These are phyloP conservation scores for Periconia digitata DNA, from an alignment of 2,329 filamentous ascomycete species.

Conservation along the genomic window DNA sequence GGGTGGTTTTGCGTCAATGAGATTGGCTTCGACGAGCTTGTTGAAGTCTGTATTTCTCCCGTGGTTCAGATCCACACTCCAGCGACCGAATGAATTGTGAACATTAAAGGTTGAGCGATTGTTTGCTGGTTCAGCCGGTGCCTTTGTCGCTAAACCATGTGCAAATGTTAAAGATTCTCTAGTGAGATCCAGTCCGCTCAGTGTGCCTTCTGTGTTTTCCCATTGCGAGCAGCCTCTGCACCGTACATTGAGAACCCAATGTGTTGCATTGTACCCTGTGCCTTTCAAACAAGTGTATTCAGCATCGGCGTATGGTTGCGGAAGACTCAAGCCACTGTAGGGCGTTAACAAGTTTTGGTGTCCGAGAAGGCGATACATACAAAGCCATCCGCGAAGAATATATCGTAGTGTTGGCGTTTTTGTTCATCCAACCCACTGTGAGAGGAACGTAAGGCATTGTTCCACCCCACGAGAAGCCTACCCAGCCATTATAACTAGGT, in stretches of 20 bases:
- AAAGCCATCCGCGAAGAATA: constrained; percentile 50
- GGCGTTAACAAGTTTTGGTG: constrained; percentile 12
- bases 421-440: constrained; percentile 50
- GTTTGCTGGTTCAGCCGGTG: constrained; percentile 28
- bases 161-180: constrained; percentile 26
- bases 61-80: constrained; percentile 25
- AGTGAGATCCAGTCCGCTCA: constrained; percentile 18
- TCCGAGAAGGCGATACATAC: too few species aligned
- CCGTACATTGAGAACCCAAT: constrained; percentile 34
- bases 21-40: constrained; percentile 24
- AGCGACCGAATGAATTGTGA: constrained; percentile 29
- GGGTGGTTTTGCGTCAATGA: constrained; percentile 18
- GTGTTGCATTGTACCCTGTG: constrained; percentile 33
- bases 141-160: constrained; percentile 21
- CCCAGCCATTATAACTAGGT: constrained; percentile 51
- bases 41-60: constrained; percentile 30
- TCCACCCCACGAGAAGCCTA: constrained; percentile 54
- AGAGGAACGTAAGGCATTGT: constrained; percentile 54
- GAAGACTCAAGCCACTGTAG: constrained; percentile 29
- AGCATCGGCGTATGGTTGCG: constrained; percentile 25
- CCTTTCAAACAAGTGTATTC: constrained; percentile 36
- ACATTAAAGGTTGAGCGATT: constrained; percentile 36
- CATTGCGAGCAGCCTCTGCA: constrained; percentile 35
- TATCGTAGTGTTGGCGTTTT: constrained; percentile 38
- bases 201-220: constrained; percentile 28